Base-by-base conservation (phyloP, 805 yeast genomes). In the Isabelozyma heimii region DNA sequence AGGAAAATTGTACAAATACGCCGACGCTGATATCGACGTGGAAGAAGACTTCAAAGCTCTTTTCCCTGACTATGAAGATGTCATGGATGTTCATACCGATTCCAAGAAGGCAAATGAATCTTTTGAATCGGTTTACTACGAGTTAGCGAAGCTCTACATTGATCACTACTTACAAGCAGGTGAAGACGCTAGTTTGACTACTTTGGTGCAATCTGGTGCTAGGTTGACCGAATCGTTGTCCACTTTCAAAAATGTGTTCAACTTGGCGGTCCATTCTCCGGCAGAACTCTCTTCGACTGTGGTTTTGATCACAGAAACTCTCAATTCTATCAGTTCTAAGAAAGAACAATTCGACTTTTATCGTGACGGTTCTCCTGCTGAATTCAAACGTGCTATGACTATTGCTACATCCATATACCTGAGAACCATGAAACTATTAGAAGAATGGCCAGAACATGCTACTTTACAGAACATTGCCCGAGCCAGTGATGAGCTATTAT, bases 371-470 rank as follows among this genome's bases (percentile, higher is more conserved):
- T 79, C 82, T 41, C 72, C 83, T 5, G 61, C 61, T 8, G 96
- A 91, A 59, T 79, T 87, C 2, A 78, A 76, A 47, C 69, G 63
- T 37, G 89, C 96, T 1, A 79, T 84, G 41, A 60, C 57, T 1
- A 59, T 85, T 0, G 66, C 72, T 3, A 62, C 80, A 1, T 52
- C 56, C 0, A 49, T 73, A 8, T 52, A 61, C 39, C 50, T 49
- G 6, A 55, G 58, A 13, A 81, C 83, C 3, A 53, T 63, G 7
- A 69, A 67, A 4, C 64, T 89, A 10, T 63, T 86, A 10, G 67
- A 66, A 24, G 82, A 84, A 59, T 94, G 97, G 97, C 97, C 98
- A 0, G 99, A 95, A 58, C 97, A 95, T 72, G 94, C 94, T 0
- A 90, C 96, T 0, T 69, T 94, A 45, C 84, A 78, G 49, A 89